Evolutionary conservation across 2,329 filamentous ascomycete genomes (phyloP).

Genomic region (Aspergillus brunneoviolaceus): DNA sequence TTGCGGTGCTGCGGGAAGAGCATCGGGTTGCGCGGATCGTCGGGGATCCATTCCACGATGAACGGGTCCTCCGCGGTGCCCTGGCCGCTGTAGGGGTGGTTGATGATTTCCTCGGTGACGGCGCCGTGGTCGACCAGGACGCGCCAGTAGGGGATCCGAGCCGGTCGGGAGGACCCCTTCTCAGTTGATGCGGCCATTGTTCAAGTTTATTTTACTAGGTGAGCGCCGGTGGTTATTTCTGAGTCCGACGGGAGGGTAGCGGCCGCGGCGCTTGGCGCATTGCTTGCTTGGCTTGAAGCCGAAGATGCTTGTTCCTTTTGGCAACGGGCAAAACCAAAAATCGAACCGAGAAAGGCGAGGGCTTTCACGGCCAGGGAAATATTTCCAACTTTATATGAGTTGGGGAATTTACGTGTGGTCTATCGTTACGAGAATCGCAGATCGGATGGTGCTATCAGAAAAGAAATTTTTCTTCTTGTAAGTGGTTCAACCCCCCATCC

Average conservation of each 20-base stretch:
- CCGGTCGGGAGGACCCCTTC: neutral
- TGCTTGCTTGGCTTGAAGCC: neutral
- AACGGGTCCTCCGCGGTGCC: conserved; percentile 46
- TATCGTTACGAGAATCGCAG: neutral
- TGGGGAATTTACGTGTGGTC: neutral
- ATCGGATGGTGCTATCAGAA: neutral
- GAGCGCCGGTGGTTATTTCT: too few species aligned
- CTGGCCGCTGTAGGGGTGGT: conserved; percentile 36
- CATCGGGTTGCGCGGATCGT: conserved; percentile 46
- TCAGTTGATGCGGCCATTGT: neutral
- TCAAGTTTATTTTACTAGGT: too few species aligned
- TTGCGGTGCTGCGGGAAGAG: conserved; percentile 35
- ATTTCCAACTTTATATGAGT: neutral
- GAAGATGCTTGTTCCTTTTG: too few species aligned
- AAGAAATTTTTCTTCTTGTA: neutral
- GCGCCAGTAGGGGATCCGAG: conserved; percentile 35
- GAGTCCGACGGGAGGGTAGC: neutral
- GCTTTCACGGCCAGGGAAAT: neutral
- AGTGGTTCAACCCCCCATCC: neutral
- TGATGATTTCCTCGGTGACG: conserved; percentile 36
- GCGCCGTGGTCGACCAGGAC: conserved; percentile 32
- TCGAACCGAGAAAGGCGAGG: too few species aligned
- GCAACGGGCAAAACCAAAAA: too few species aligned
- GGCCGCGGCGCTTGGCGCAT: neutral
- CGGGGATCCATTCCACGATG: conserved; percentile 43